A percentile compares a stretch with the other conserved stretches of the same genome.
These are phyloP conservation scores for Ajuga chamaepitys DNA, from an alignment of 257 asterid genomes.

Conservation along the genomic window DNA sequence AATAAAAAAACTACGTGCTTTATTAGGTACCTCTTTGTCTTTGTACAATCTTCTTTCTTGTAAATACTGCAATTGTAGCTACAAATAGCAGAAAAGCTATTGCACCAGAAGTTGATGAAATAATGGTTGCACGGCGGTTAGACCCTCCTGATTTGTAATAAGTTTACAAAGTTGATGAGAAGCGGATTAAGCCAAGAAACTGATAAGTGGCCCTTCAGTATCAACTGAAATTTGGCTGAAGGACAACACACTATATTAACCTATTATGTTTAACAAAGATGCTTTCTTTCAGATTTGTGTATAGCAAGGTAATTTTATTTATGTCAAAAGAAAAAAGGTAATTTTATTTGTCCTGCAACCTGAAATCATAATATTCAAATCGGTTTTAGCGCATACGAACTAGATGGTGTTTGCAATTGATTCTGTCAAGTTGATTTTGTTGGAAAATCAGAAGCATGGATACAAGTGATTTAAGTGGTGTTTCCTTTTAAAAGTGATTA, in stretches of 20 bases:
- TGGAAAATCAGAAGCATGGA: too few relatives aligned
- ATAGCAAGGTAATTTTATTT: background rate
- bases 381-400: too few relatives aligned
- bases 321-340: too few relatives aligned
- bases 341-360: too few relatives aligned
- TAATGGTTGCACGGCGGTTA: slow-evolving; percentile 32
- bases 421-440: too few relatives aligned
- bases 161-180: background rate
- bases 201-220: background rate
- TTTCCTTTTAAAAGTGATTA: too few relatives aligned
- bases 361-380: too few relatives aligned
- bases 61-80: slow-evolving; percentile 28
- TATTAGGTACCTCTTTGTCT: slow-evolving; percentile 31
- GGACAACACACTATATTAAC: background rate
- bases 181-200: background rate
- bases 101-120: slow-evolving; percentile 36
- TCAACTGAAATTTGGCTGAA: background rate
- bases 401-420: too few relatives aligned
- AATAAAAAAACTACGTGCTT: background rate
- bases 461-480: too few relatives aligned
- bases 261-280: too few relatives aligned
- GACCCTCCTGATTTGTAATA: slow-evolving; percentile 31
- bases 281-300: background rate
- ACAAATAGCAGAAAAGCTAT: slow-evolving; percentile 32
- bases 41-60: slow-evolving; percentile 28